These are phyloP conservation scores for Talaromyces sp. DNA, from an alignment of 2,329 filamentous ascomycete genomes.

Conservation along the genomic window DNA sequence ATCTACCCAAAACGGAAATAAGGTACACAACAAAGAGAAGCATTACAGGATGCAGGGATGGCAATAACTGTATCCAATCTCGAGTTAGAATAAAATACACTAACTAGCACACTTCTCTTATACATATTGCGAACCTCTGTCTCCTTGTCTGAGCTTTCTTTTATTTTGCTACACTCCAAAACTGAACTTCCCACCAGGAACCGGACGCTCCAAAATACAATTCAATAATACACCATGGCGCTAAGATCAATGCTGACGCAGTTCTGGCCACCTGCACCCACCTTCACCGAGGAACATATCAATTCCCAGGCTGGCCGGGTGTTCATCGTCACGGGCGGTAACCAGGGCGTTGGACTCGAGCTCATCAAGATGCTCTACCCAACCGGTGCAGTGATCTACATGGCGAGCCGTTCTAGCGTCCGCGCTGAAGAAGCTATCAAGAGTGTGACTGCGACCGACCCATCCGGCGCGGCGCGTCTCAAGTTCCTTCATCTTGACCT, in stretches of 20 bases:
- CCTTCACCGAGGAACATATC: slow-evolving; percentile 21
- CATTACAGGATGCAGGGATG: too few relatives aligned
- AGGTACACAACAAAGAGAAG: too few relatives aligned
- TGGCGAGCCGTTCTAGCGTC: slow-evolving; percentile 18
- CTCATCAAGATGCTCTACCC: slow-evolving; percentile 22
- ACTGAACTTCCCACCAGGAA: not conserved
- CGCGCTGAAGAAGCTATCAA: slow-evolving; percentile 4
- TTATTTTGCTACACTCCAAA: not conserved
- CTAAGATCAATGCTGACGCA: slow-evolving; percentile 14
- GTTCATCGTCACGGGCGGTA: slow-evolving; percentile 27
- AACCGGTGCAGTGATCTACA: slow-evolving; percentile 21
- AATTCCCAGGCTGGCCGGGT: slow-evolving; percentile 20
- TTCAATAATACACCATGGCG: not conserved
- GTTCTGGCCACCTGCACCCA: slow-evolving; percentile 19
- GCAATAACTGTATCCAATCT: too few relatives aligned
- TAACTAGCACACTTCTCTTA: not conserved
- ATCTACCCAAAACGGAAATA: too few relatives aligned
- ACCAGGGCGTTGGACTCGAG: slow-evolving; percentile 22
- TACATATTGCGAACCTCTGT: not conserved
- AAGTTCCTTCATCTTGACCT: not conserved
- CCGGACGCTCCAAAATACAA: not conserved
- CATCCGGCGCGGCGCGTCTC: not conserved
- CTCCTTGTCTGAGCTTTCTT: not conserved
- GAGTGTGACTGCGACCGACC: not conserved
- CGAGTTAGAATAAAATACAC: not conserved